A percentile compares a stretch with the other conserved stretches of the same genome.
Evolutionary conservation across 2,329 filamentous ascomycete species (phyloP).

Genomic region (Arachnomyces sp.): DNA sequence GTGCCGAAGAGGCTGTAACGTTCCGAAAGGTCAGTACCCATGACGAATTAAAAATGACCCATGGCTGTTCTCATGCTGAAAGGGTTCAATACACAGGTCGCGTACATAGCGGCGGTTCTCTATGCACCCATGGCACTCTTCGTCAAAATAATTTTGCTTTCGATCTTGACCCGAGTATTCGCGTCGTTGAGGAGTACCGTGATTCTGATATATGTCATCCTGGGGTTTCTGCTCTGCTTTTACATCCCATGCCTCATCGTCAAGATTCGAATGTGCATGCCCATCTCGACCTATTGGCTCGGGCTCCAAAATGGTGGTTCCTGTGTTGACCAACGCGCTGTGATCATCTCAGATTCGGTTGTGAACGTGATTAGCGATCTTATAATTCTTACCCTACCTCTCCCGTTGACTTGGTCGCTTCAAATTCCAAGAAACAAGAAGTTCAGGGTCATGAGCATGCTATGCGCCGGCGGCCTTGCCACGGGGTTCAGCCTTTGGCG

Average conservation of each 20-base stretch:
- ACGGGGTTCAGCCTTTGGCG: conserved; percentile 33
- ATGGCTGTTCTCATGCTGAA: not conserved
- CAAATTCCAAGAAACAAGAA: conserved; percentile 31
- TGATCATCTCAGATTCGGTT: conserved; percentile 32
- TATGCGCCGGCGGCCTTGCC: conserved; percentile 32
- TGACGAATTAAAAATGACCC: not conserved
- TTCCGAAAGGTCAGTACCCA: conserved; percentile 20
- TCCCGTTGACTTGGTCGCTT: conserved; percentile 33
- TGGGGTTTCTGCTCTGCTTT: conserved; percentile 27
- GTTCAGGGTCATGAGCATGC: conserved; percentile 29
- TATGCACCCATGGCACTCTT: conserved; percentile 36
- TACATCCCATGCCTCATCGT: conserved; percentile 29
- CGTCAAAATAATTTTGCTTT: conserved; percentile 30
- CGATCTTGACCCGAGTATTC: conserved; percentile 33
- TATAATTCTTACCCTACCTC: conserved; percentile 28
- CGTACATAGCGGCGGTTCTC: conserved; percentile 31
- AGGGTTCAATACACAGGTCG: conserved; percentile 16
- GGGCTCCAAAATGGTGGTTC: conserved; percentile 13
- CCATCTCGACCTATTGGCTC: conserved; percentile 30
- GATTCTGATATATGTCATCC: conserved; percentile 28
- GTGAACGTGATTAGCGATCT: conserved; percentile 32
- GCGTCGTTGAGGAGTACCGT: conserved; percentile 26
- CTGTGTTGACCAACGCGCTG: conserved; percentile 30
- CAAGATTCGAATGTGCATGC: conserved; percentile 32
- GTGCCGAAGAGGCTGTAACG: conserved; percentile 10